Percentiles rank a stretch among this genome's conserved stretches.
phyloP scores from a whole-genome alignment of 2,329 filamentous ascomycete genomes.

The Emydomyces testavorans region DNA sequence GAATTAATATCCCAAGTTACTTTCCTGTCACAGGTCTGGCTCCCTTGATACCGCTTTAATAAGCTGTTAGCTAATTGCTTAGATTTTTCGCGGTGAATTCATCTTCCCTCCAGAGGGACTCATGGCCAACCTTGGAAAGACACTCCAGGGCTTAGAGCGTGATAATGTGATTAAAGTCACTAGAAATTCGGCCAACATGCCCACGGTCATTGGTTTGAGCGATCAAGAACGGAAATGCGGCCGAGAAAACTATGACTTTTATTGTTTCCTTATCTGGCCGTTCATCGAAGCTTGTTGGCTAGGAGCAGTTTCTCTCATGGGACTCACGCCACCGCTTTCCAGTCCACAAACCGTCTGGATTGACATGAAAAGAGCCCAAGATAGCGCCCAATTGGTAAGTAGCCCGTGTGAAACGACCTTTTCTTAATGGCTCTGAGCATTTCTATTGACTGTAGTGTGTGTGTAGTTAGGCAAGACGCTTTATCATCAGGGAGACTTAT shows the following conservation, averaged over 20 bases:
- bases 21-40: conserved; percentile 60
- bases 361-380: conserved; percentile 63
- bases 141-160: conserved; percentile 61
- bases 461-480: conserved; percentile 78
- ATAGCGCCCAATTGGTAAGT: conserved; percentile 65
- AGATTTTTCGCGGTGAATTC: conserved; percentile 90
- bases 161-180: conserved; percentile 65
- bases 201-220: conserved; percentile 61
- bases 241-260: conserved; percentile 94
- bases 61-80: conserved; percentile 14
- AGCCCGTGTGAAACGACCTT: neutral
- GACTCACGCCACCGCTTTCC: conserved; percentile 60
- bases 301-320: conserved; percentile 75
- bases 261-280: conserved; percentile 97
- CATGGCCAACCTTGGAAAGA: conserved; percentile 66
- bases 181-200: conserved; percentile 42
- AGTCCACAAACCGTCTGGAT: conserved; percentile 61
- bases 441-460: conserved; percentile 8
- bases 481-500: conserved; percentile 93
- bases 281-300: conserved; percentile 95
- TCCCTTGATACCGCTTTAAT: neutral
- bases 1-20: conserved; percentile 67
- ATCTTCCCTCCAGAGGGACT: conserved; percentile 88
- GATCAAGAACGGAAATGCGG: conserved; percentile 64
- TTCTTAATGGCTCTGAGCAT: neutral